phyloP scores from a whole-genome alignment of 768 basidiomycete species.

The Boletus patriciae region DNA sequence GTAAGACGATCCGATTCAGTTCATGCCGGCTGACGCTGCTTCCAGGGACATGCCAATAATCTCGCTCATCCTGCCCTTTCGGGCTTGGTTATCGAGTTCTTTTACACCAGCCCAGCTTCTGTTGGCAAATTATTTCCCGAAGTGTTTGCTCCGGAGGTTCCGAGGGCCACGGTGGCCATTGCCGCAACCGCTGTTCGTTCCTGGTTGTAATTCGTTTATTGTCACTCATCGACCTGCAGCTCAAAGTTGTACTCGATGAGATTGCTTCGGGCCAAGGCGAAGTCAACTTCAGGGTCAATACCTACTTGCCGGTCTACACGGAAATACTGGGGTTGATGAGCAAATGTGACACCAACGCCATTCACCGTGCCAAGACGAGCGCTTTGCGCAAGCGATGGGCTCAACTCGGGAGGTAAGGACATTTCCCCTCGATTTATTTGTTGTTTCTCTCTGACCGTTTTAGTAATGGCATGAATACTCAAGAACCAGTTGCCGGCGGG shows the following conservation, averaged over 20 bases:
- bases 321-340: not conserved
- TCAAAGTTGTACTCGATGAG: not conserved
- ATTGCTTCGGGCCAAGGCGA: not conserved
- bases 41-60: conserved; percentile 5
- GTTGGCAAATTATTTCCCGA: not conserved
- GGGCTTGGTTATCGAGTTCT: too few relatives aligned
- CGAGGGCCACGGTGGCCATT: not conserved
- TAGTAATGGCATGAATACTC: too few relatives aligned
- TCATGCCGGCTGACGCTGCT: too few relatives aligned
- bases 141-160: conserved; percentile 2
- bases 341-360: too few relatives aligned
- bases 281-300: not conserved
- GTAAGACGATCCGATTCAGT: not conserved
- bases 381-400: too few relatives aligned
- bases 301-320: not conserved
- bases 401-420: too few relatives aligned
- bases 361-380: too few relatives aligned
- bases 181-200: not conserved
- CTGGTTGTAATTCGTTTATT: not conserved
- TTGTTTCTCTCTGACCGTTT: too few relatives aligned
- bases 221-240: not conserved
- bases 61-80: not conserved
- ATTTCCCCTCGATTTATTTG: too few relatives aligned
- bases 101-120: too few relatives aligned
- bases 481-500: too few relatives aligned